phyloP scores from a whole-genome alignment of 495 filamentous ascomycete genomes.

The Xylaria cubensis region DNA sequence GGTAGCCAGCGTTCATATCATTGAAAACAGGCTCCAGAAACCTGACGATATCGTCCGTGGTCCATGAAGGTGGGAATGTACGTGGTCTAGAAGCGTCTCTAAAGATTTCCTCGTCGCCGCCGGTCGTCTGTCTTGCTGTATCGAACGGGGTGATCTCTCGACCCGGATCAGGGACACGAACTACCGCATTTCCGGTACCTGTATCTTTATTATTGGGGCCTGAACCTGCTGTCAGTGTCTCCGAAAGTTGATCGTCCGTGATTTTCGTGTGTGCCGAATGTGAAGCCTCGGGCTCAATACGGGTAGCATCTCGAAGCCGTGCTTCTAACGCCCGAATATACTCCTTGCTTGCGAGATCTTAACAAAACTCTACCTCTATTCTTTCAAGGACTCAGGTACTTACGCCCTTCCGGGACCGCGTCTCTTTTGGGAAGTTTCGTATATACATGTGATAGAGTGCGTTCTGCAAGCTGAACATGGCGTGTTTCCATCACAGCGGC shows the following conservation, averaged over 20 bases:
- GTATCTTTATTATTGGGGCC: not conserved
- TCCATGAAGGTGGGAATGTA: not conserved
- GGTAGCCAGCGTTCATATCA: constrained; percentile 13
- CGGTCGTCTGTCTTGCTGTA: not conserved
- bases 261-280: not conserved
- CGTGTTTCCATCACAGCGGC: constrained; percentile 13
- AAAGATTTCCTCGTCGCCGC: not conserved
- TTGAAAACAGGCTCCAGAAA: constrained; percentile 19
- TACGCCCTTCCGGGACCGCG: constrained; percentile 21
- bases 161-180: not conserved
- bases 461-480: constrained; percentile 20
- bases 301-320: constrained; percentile 8
- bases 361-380: not conserved
- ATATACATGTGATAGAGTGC: constrained; percentile 8
- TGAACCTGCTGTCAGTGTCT: not conserved
- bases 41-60: constrained; percentile 8
- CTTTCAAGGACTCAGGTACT: not conserved
- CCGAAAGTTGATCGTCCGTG: not conserved
- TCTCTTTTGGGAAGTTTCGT: constrained; percentile 10
- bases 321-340: constrained; percentile 16
- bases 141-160: not conserved
- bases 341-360: constrained; percentile 11
- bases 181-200: not conserved
- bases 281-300: not conserved
- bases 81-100: not conserved